Base-by-base conservation (phyloP, 2,329 filamentous ascomycete species). In the Penicillium sp. region DNA sequence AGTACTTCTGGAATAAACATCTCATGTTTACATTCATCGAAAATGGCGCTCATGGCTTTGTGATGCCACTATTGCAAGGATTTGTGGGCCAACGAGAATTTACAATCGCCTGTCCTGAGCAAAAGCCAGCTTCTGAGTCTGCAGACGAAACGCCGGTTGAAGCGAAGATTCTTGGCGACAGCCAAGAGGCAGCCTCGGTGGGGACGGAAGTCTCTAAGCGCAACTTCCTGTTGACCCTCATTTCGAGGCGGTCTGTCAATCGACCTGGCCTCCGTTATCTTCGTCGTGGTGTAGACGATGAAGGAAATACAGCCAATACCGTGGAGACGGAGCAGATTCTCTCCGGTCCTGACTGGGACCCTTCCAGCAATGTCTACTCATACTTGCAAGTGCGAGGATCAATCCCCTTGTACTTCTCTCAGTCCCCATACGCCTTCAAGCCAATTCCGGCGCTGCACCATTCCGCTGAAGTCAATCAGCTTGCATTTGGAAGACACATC, bases 251-350 rank as follows among this genome's bases (percentile, higher is more conserved):
- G 29, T 96, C 92, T 1, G 85, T 89, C 22, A 90, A 93, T 67
- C 85, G 95, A 43, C 92, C 93, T 21, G 95, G 95, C 2, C 78
- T 98, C 27, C 86, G 95, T 53, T 99, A 99, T 74, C 81, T 97
- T 3, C 88, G 95, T 10, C 87, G 95, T 26, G 95, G 95, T 7
- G 85, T 96, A 22, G 92, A 99, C 65, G 92, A 98, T 57, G 86
- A 93, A 57, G 95, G 95, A 0, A 87, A 90, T 66, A 87, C 90
- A 5, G 95, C 95, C 19, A 99, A 99, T 69, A 87, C 83, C 27
- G 93, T 98, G 21, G 95, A 99, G 77, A 96, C 93, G 0, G 95
- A 99, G 71, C 95, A 99, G 73, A 89, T 99, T 10, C 80, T 99
- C 3, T 95, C 91, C 0, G 83, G 84, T 0, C 79, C 86, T 2